A percentile compares a stretch with the other conserved stretches of the same genome.
phyloP scores from a whole-genome alignment of 345 rosid species.

The Moringa oleifera region DNA sequence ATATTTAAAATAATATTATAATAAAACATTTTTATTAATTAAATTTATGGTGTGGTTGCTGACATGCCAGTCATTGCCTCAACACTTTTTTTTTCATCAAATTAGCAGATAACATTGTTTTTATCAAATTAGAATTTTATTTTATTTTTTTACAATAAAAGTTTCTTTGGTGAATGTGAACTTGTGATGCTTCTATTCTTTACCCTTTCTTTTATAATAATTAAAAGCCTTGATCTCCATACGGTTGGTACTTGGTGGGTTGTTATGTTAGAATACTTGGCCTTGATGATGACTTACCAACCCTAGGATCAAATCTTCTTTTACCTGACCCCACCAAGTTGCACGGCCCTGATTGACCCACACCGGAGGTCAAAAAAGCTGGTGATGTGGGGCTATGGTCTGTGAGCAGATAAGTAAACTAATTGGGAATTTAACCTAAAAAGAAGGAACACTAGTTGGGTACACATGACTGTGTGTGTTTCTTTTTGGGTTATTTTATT shows the following conservation, averaged over 20 bases:
- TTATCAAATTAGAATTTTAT: no score
- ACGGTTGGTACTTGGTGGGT: neutral
- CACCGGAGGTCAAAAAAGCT: no score
- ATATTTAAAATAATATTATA: no score
- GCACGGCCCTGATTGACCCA: slow-evolving; percentile 18
- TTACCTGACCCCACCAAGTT: neutral
- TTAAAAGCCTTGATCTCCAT: slow-evolving; percentile 5
- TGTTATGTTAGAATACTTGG: neutral
- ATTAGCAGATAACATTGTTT: slow-evolving; percentile 13
- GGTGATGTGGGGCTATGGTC: no score
- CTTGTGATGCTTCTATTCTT: slow-evolving; percentile 25
- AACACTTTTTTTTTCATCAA: slow-evolving; percentile 20
- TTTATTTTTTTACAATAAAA: neutral
- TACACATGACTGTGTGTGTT: slow-evolving; percentile 23
- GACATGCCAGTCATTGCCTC: slow-evolving; percentile 44
- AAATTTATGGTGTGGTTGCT: slow-evolving; percentile 14
- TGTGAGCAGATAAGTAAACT: no score
- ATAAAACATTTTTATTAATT: no score
- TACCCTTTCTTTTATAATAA: neutral
- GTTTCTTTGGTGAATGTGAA: slow-evolving; percentile 7
- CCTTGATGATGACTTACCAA: neutral
- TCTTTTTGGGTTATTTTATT: slow-evolving; percentile 14
- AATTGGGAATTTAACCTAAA: slow-evolving; percentile 13
- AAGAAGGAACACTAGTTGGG: slow-evolving; percentile 32
- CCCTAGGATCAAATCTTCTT: neutral